Conservation (phyloP, 2,329 filamentous ascomycete genomes). For the Coccinonectria pachysandricola region DNA sequence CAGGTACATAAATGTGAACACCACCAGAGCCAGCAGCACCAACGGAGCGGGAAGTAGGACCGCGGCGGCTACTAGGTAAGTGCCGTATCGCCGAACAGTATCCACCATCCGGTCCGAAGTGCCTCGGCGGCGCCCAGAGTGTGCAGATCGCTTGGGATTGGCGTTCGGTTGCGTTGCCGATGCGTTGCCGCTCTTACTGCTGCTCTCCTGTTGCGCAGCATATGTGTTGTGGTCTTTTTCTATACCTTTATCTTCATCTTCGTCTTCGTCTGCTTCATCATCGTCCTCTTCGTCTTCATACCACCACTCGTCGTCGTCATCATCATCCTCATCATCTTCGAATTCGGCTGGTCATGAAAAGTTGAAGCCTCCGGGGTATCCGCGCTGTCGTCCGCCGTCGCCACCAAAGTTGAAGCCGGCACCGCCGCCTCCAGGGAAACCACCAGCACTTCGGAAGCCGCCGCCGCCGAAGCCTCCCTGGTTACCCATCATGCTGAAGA, state of each 20-base stretch:
- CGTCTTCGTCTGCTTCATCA: slow-evolving; percentile 17
- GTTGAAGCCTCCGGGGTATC: slow-evolving; percentile 26
- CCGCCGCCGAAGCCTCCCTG: slow-evolving; percentile 48
- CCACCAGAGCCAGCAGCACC: slow-evolving; percentile 25
- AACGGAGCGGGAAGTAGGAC: slow-evolving; percentile 38
- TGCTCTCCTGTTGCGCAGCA: no score
- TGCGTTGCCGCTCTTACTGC: slow-evolving; percentile 11
- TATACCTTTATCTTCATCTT: no score
- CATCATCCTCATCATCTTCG: slow-evolving; percentile 24
- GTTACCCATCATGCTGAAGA: slow-evolving; percentile 76
- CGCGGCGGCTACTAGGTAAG: slow-evolving; percentile 31
- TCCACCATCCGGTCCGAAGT: slow-evolving; percentile 30
- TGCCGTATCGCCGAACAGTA: slow-evolving; percentile 31
- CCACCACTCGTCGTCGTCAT: slow-evolving; percentile 19
- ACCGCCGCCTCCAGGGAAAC: slow-evolving; percentile 39
- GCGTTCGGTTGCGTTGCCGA: slow-evolving; percentile 6
- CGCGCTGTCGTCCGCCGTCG: slow-evolving; percentile 26
- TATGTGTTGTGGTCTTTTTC: slow-evolving; percentile 9
- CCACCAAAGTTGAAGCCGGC: slow-evolving; percentile 48
- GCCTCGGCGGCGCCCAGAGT: slow-evolving; percentile 22
- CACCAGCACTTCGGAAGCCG: slow-evolving; percentile 40
- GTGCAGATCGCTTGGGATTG: slow-evolving; percentile 19
- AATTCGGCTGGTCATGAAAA: slow-evolving; percentile 41
- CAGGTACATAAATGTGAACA: slow-evolving; percentile 30
- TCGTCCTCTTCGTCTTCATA: slow-evolving; percentile 14